These are phyloP conservation scores for Phlebopus sp. DNA, from an alignment of 1,284 basidiomycete genomes.

Conservation along the genomic window DNA sequence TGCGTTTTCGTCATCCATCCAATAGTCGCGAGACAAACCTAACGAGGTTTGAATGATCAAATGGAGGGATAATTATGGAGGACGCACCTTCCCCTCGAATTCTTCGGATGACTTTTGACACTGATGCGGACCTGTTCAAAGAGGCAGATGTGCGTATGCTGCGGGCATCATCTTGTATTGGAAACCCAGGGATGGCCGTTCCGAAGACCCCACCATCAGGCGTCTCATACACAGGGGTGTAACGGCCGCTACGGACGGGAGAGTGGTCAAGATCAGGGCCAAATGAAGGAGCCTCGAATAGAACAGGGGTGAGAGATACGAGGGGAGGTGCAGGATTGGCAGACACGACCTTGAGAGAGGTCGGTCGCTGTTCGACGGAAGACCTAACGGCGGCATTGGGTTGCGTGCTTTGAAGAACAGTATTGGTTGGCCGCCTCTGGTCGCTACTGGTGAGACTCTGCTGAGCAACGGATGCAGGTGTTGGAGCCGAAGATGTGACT, in stretches of 20 bases:
- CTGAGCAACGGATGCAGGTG: conserved; percentile 32
- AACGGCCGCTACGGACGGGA: conserved; percentile 49
- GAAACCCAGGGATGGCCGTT: conserved; percentile 79
- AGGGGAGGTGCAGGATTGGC: conserved; percentile 71
- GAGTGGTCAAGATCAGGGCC: conserved; percentile 60
- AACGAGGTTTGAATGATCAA: conserved; percentile 14
- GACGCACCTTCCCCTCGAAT: conserved; percentile 79
- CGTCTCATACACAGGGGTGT: conserved; percentile 51
- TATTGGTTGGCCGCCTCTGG: conserved; percentile 54
- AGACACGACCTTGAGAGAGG: conserved; percentile 50
- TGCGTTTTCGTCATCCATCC: conserved; percentile 97
- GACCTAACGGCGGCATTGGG: conserved; percentile 47
- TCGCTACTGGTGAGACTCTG: conserved; percentile 35
- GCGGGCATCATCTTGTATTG: conserved; percentile 77
- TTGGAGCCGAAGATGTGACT: conserved; percentile 45
- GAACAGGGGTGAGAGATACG: conserved; percentile 77
- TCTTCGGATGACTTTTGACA: conserved; percentile 85
- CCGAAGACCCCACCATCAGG: conserved; percentile 61
- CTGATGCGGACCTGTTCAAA: conserved; percentile 72
- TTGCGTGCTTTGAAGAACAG: conserved; percentile 40
- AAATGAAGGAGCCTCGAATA: conserved; percentile 70
- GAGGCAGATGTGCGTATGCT: conserved; percentile 74
- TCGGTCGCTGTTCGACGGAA: conserved; percentile 50
- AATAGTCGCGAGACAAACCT: conserved; percentile 87
- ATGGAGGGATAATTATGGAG: not conserved